Conservation (phyloP, 441 rosid species). For the Adansonia grandidieri region DNA sequence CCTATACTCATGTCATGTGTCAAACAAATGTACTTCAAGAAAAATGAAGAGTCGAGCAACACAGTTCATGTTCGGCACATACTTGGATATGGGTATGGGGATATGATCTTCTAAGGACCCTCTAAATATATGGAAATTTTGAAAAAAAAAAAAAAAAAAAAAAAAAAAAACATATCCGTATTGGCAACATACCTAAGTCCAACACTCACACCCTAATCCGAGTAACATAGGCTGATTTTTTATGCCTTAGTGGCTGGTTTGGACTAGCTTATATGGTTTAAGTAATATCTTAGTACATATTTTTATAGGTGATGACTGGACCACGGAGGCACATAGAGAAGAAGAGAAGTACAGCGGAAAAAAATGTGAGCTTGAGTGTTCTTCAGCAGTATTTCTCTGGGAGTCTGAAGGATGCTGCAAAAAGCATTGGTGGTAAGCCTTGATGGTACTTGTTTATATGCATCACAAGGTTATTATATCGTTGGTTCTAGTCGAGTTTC, state of each 20-base stretch:
- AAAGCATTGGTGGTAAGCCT: slow-evolving; percentile 87
- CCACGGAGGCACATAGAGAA: slow-evolving; percentile 58
- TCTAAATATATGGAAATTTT: too few relatives aligned
- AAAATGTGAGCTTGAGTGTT: slow-evolving; percentile 81
- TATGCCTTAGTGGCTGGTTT: neutral
- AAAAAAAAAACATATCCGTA: too few relatives aligned
- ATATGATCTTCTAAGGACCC: too few relatives aligned
- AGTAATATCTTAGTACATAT: slow-evolving; percentile 5
- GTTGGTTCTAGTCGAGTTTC: neutral
- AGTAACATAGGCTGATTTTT: neutral
- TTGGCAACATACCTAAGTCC: too few relatives aligned
- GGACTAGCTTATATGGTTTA: slow-evolving; percentile 2
- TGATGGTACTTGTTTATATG: slow-evolving; percentile 20
- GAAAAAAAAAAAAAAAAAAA: too few relatives aligned
- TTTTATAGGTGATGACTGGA: slow-evolving; percentile 44
- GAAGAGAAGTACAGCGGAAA: slow-evolving; percentile 75
- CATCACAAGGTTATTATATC: slow-evolving; percentile 24
- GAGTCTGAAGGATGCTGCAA: slow-evolving; percentile 96
- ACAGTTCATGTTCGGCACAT: too few relatives aligned
- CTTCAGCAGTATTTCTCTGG: slow-evolving; percentile 93
- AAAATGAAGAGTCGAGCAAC: too few relatives aligned
- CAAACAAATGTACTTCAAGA: too few relatives aligned
- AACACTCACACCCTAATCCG: too few relatives aligned
- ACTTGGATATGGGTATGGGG: too few relatives aligned
- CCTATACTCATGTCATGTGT: too few relatives aligned